These are phyloP conservation scores for Quercus ilex DNA, from an alignment of 306 rosid genomes.

Conservation along the genomic window DNA sequence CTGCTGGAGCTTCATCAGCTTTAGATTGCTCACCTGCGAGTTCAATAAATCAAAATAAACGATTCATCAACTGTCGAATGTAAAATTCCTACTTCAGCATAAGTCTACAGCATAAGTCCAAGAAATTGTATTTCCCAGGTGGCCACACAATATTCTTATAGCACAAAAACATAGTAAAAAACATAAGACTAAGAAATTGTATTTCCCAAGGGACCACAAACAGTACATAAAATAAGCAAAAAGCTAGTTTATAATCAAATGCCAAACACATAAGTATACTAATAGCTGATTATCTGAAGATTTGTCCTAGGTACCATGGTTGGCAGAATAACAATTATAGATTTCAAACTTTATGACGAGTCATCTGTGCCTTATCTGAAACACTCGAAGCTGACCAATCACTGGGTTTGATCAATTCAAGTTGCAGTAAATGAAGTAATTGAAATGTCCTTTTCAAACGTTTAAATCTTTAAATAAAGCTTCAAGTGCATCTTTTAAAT, in stretches of 20 bases:
- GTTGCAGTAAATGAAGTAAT: not conserved
- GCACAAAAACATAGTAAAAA: not conserved
- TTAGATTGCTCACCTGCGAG: slow-evolving; percentile 27
- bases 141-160: not conserved
- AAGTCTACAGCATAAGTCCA: not conserved
- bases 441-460: not conserved
- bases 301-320: not conserved
- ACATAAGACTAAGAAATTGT: too few species aligned
- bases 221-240: too few species aligned
- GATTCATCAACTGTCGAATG: not conserved
- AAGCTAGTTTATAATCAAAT: too few species aligned
- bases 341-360: not conserved
- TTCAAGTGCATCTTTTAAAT: not conserved
- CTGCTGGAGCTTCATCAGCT: slow-evolving; percentile 15
- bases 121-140: not conserved
- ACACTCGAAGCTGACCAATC: not conserved
- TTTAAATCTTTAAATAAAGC: not conserved
- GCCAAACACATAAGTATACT: too few species aligned
- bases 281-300: not conserved
- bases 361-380: not conserved
- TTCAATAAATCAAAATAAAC: slow-evolving; percentile 2
- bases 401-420: not conserved
- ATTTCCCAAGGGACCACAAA: too few species aligned
- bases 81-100: not conserved
- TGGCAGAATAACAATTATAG: not conserved